Evolutionary conservation across 2,329 filamentous ascomycete genomes (phyloP).

Genomic region (Myriangium duriaei): DNA sequence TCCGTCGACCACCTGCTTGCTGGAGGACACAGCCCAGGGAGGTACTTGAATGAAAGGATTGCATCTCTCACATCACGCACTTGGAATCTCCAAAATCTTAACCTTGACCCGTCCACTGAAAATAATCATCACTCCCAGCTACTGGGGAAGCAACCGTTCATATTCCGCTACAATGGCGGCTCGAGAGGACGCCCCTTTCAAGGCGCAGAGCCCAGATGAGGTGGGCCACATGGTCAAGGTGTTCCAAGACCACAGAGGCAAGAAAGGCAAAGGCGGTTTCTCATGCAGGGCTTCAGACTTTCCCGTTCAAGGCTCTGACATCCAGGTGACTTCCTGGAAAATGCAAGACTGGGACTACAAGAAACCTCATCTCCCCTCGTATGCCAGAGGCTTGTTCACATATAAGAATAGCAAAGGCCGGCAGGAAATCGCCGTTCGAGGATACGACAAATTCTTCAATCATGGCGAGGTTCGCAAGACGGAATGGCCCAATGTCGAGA

Average conservation of each 20-base stretch:
- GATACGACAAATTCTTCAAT: constrained; percentile 99
- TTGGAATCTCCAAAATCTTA: too few species aligned
- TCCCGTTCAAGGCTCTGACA: constrained; percentile 50
- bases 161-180: constrained; percentile 36
- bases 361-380: constrained; percentile 69
- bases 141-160: too few species aligned
- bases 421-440: constrained; percentile 70
- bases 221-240: constrained; percentile 52
- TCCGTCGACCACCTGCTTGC: too few species aligned
- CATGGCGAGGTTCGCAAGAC: constrained; percentile 70
- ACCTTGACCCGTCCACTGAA: too few species aligned
- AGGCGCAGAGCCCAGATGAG: constrained; percentile 55
- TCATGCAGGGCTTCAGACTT: constrained; percentile 74
- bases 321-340: constrained; percentile 78
- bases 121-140: too few species aligned
- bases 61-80: too few species aligned
- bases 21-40: too few species aligned
- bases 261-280: constrained; percentile 45
- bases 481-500: constrained; percentile 66
- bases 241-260: constrained; percentile 48
- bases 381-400: constrained; percentile 92
- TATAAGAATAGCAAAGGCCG: constrained; percentile 51
- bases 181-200: constrained; percentile 45
- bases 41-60: too few species aligned
- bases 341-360: constrained; percentile 97